Evolutionary conservation across 2,329 filamentous ascomycete species (phyloP), one percentile per base, ranked within the genome.

Genomic region (Akanthomyces muscarius): DNA sequence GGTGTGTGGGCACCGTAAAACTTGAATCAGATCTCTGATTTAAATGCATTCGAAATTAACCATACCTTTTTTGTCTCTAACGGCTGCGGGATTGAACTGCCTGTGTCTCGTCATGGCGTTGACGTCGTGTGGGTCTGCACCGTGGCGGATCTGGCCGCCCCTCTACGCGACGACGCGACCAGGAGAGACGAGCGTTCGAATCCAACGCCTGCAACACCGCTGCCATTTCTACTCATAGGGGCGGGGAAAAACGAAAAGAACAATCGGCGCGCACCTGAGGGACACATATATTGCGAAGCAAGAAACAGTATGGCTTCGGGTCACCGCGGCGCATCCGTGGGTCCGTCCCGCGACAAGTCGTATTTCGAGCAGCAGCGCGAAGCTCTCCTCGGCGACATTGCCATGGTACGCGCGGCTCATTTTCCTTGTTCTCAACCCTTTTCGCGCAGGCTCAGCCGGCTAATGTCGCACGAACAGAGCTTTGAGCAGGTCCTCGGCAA

Each of bases 401-500:
- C 88, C 65, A 81, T 87, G 78, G 89, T 91, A 70, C 53, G 48
- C 21, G 7, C 5, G 5, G 8, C 21, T 18, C 38, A 16, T 41
- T 41, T 41, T 16, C 21, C 10, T 36, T 36, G 28, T 7, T 16
- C 10, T 8, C 47, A 25, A 6, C 18, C 30, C n/a, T 53, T 36
- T 21, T 28, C 3, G 16, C 14, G 13, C 41, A 10, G 1, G 13
- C 8, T 8, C 30, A 36, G 14, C 23, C 25, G 13, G 7, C 14
- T 38, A 2, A 36, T 52, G 1, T 23, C n/a, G 21, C 1, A 33
- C 30, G 11, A 8, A n/a, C 67, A 89, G 86, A 86, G 81, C 75
- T 86, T 99, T 73, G 95, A 98, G 71, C 88, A 95, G 71, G 92
- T 97, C 64, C 88, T 99, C 11, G 90, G 93, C 70, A 97, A 97